A percentile compares a stretch with the other conserved stretches of the same genome.
phyloP scores from a whole-genome alignment of 1,284 basidiomycete genomes.

The Cystobasidiaceae sp. region DNA sequence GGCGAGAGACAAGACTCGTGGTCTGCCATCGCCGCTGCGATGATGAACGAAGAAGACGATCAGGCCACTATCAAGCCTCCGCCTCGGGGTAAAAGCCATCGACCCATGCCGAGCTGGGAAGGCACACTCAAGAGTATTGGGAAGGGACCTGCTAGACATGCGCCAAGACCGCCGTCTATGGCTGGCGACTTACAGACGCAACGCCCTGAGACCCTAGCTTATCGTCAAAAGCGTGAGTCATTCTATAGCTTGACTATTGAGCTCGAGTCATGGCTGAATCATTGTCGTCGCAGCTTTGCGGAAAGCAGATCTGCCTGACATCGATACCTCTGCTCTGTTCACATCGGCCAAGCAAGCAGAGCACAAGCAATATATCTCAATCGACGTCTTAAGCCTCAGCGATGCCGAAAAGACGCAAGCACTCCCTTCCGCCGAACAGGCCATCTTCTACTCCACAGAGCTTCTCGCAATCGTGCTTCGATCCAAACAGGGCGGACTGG shows the following conservation, averaged over 20 bases:
- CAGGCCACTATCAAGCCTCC: too few species aligned
- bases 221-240: too few species aligned
- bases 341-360: not conserved
- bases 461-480: conserved; percentile 22
- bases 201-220: too few species aligned
- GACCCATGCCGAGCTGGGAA: conserved; percentile 6
- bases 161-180: conserved; percentile 4
- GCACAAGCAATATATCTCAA: conserved; percentile 11
- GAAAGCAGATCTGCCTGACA: not conserved
- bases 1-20: not conserved
- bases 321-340: not conserved
- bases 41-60: too few species aligned
- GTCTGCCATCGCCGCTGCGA: too few species aligned
- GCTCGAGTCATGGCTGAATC: too few species aligned
- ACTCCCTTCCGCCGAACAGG: not conserved
- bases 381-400: conserved; percentile 9
- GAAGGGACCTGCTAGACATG: conserved; percentile 20
- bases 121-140: conserved; percentile 15
- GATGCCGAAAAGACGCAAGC: not conserved
- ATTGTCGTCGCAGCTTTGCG: not conserved
- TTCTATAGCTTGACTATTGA: too few species aligned
- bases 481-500: conserved; percentile 14
- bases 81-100: not conserved
- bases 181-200: not conserved
- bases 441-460: conserved; percentile 23